Evolutionary conservation across 2,329 filamentous ascomycete species (phyloP).

Genomic region (Sclerotinia subarctica): DNA sequence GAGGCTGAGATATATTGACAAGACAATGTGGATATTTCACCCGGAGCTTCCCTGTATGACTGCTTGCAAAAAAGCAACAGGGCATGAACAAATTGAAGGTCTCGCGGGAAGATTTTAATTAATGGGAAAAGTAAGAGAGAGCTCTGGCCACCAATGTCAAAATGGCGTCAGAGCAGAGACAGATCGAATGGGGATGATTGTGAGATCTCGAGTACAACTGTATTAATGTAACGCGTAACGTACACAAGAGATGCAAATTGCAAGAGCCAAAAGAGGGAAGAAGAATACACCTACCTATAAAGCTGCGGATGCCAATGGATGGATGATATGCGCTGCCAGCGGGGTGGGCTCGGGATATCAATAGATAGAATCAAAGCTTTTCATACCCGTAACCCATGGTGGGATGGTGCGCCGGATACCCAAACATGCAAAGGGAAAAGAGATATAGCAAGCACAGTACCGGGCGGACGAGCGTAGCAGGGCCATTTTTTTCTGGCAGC

Average conservation of each 20-base stretch:
- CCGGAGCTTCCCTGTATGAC: conserved; percentile 14
- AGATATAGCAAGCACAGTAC: background rate
- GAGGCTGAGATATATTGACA: conserved; percentile 19
- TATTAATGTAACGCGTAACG: background rate
- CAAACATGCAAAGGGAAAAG: conserved; percentile 8
- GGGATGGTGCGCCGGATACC: conserved; percentile 9
- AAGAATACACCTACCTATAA: background rate
- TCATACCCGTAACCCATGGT: conserved; percentile 11
- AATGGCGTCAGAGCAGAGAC: conserved; percentile 16
- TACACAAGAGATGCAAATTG: conserved; percentile 1
- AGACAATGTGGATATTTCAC: conserved; percentile 8
- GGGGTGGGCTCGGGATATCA: background rate
- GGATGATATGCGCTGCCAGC: conserved; percentile 12
- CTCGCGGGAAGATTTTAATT: conserved; percentile 25
- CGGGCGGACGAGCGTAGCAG: background rate
- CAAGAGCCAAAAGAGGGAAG: conserved; percentile 1
- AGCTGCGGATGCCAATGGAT: background rate
- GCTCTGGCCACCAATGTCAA: conserved; percentile 30
- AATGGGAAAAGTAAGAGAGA: conserved; percentile 28
- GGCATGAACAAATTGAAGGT: background rate
- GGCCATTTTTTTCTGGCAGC: background rate
- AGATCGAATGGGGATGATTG: background rate
- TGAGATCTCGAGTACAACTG: conserved; percentile 9
- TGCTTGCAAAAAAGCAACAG: conserved; percentile 26
- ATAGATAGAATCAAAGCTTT: conserved; percentile 14